Evolutionary conservation across 306 rosid genomes (phyloP), one percentile per base, ranked within the genome.

Genomic region (Cicer cuneatum): DNA sequence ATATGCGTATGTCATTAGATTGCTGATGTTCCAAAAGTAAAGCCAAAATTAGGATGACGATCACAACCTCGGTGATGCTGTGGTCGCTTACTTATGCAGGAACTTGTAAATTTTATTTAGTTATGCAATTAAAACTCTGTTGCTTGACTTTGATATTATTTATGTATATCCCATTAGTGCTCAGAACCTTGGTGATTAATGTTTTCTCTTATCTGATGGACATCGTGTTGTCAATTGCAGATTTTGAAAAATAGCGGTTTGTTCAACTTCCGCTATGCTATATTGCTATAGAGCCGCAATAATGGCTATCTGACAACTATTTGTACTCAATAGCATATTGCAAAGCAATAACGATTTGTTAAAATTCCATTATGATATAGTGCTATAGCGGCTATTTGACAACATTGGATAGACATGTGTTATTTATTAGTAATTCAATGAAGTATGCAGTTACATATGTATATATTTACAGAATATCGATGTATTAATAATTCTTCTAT

Each of bases 101-200:
- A 38, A 69, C 35, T 53, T 19, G 9, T 2, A 15, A 75, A 41
- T 24, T 53, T 75, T 77, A 48, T 58, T 58, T 69, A n/a, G 21
- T 59, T 69, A 58, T 69, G 71, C 64, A 38, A 77, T 21, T 49
- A 69, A 67, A 60, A 76, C 41, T 33, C 42, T 37, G 43, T 37
- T 47, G n/a, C 18, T 46, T 58, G 60, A 57, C 16, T 24, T 66
- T 56, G 40, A 5, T 49, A 63, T 37, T 60, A 45, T 35, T 37
- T 74, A 49, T 39, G 71, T 45, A 74, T 37, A 47, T 61, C 52
- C 47, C 11, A 74, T 63, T 63, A 39, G 8, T 29, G 35, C 35
- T 29, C 35, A 29, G 5, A 29, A 29, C 35, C 35, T 29, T 29
- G 35, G 35, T 29, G 35, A 3, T 59, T 69, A 46, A 38, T 47